Percentiles rank a stretch among this genome's conserved stretches.
These are phyloP conservation scores for Thelephora aurantiotincta DNA, from an alignment of 768 basidiomycete species.

Conservation along the genomic window DNA sequence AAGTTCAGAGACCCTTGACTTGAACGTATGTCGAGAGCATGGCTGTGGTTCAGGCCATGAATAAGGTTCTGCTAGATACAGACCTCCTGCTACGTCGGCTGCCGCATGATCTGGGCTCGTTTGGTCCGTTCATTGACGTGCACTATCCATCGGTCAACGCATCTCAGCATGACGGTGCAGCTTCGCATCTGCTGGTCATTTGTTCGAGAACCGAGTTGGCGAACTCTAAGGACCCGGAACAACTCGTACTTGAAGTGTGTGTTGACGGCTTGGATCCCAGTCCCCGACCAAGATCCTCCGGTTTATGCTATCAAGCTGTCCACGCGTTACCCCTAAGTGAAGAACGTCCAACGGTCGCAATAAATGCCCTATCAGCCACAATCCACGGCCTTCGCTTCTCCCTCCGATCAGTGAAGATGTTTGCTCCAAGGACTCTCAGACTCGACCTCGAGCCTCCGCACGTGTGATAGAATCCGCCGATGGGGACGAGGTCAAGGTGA, in stretches of 20 bases:
- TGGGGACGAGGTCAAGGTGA: slow-evolving; percentile 29
- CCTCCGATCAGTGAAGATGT: slow-evolving; percentile 9
- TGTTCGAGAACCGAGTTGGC: slow-evolving; percentile 50
- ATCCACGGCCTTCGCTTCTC: slow-evolving; percentile 33
- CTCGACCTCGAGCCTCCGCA: slow-evolving; percentile 6
- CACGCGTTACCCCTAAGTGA: slow-evolving; percentile 59
- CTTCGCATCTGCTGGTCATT: slow-evolving; percentile 65
- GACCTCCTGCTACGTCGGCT: too few relatives aligned
- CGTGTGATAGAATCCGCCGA: slow-evolving; percentile 41
- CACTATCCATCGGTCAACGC: slow-evolving; percentile 6
- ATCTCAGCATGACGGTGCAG: slow-evolving; percentile 19
- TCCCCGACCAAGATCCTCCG: slow-evolving; percentile 44
- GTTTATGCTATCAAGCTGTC: slow-evolving; percentile 57
- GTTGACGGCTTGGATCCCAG: slow-evolving; percentile 20
- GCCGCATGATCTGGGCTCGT: too few relatives aligned
- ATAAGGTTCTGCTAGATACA: too few relatives aligned
- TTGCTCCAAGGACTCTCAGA: not conserved
- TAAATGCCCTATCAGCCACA: slow-evolving; percentile 31
- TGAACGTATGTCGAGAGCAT: too few relatives aligned
- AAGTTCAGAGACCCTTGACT: too few relatives aligned
- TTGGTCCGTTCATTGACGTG: slow-evolving; percentile 61
- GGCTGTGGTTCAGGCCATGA: too few relatives aligned
- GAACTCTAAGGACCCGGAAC: slow-evolving; percentile 33
- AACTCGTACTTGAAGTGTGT: not conserved
- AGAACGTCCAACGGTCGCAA: slow-evolving; percentile 38